Conservation (phyloP, 2,329 filamentous ascomycete species). For the Paracorniculantispora psalliotae region DNA sequence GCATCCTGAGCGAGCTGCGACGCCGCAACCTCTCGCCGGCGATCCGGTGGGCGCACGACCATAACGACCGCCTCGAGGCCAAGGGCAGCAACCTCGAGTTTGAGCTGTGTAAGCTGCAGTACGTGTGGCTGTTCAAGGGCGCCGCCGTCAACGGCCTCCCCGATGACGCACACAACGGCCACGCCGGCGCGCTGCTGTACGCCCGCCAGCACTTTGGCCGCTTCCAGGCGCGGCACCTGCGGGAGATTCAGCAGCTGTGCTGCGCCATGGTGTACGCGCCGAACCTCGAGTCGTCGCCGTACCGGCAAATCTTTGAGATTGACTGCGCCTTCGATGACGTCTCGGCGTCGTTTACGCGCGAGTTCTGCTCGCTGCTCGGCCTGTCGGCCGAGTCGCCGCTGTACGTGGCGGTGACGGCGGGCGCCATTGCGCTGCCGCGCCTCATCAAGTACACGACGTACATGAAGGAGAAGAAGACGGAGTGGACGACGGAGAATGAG, state of each 20-base stretch:
- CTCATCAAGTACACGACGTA: conserved; percentile 84
- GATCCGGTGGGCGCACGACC: conserved; percentile 76
- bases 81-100: conserved; percentile 93
- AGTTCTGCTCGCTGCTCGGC: conserved; percentile 89
- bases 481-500: conserved; percentile 91
- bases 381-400: conserved; percentile 88
- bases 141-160: conserved; percentile 49
- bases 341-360: conserved; percentile 79
- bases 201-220: conserved; percentile 66
- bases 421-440: conserved; percentile 83
- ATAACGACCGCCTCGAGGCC: conserved; percentile 66
- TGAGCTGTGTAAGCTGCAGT: conserved; percentile 85
- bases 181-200: conserved; percentile 66
- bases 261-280: conserved; percentile 74
- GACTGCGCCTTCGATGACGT: conserved; percentile 76
- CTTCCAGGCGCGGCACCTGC: conserved; percentile 70
- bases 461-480: conserved; percentile 82
- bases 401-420: conserved; percentile 87
- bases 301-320: conserved; percentile 71
- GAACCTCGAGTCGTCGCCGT: conserved; percentile 73
- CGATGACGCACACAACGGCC: conserved; percentile 50
- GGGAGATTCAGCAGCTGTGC: conserved; percentile 76
- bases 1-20: conserved; percentile 75
- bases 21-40: conserved; percentile 72
- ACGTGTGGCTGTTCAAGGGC: conserved; percentile 79